phyloP scores from a whole-genome alignment of 2,329 filamentous ascomycete genomes.

The Aspergillus pseudoglaucus region DNA sequence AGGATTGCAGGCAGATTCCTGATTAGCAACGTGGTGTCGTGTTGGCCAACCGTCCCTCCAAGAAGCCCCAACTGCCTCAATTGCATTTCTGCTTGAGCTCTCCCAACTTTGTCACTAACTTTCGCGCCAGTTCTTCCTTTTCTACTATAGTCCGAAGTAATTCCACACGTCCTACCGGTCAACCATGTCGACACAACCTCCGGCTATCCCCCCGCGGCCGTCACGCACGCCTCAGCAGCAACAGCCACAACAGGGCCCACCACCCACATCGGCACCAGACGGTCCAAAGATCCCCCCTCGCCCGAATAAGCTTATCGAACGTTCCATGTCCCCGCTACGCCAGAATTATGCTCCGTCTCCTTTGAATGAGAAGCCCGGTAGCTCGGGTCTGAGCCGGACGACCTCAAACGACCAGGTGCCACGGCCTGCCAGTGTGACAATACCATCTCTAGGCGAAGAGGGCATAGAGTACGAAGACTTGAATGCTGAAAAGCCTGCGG shows the following conservation, averaged over 20 bases:
- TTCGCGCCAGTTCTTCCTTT: not conserved
- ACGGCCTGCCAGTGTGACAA: slow-evolving; percentile 68
- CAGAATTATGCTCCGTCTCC: slow-evolving; percentile 81
- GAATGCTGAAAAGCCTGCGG: slow-evolving; percentile 37
- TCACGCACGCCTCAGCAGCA: slow-evolving; percentile 45
- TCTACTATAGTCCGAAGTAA: not conserved
- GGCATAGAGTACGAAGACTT: slow-evolving; percentile 77
- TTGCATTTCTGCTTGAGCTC: not conserved
- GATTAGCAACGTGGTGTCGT: not conserved
- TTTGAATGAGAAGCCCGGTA: slow-evolving; percentile 62
- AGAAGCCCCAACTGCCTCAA: not conserved
- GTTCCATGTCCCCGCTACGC: slow-evolving; percentile 69
- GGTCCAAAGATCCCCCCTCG: slow-evolving; percentile 73
- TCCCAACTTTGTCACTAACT: not conserved
- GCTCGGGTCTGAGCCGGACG: slow-evolving; percentile 25
- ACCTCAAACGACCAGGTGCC: slow-evolving; percentile 32
- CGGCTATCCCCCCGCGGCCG: slow-evolving; percentile 58
- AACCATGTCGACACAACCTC: slow-evolving; percentile 41
- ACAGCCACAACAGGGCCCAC: slow-evolving; percentile 40
- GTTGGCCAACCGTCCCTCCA: not conserved
- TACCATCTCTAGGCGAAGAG: slow-evolving; percentile 84
- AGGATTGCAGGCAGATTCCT: not conserved
- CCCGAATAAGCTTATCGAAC: slow-evolving; percentile 61
- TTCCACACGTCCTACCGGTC: not conserved
- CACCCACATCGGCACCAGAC: slow-evolving; percentile 38